Evolutionary conservation across 441 rosid genomes (phyloP).

Genomic region (Gossypium schwendimanii): DNA sequence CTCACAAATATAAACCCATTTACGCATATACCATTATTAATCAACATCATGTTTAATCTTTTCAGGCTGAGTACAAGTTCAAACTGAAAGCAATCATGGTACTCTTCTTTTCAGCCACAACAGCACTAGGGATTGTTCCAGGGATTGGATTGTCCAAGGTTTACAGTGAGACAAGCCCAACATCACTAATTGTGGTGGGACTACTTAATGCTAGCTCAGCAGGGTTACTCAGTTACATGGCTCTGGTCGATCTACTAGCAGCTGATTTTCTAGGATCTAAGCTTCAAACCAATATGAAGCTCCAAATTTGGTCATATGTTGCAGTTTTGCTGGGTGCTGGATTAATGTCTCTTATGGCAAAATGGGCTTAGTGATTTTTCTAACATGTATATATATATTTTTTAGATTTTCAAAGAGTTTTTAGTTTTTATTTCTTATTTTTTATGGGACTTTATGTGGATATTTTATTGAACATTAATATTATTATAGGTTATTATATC

Average conservation of each 20-base stretch:
- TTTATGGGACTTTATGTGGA: too few species aligned
- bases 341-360: conserved; percentile 43
- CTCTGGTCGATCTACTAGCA: conserved; percentile 43
- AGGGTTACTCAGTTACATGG: conserved; percentile 48
- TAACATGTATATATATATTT: background rate
- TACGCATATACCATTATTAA: too few species aligned
- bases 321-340: conserved; percentile 49
- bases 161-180: conserved; percentile 36
- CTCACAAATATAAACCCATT: too few species aligned
- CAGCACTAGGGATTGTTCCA: conserved; percentile 25
- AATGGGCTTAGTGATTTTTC: conserved; percentile 35
- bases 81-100: conserved; percentile 27
- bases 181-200: conserved; percentile 34
- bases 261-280: conserved; percentile 39
- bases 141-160: conserved; percentile 30
- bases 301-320: conserved; percentile 29
- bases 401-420: too few species aligned
- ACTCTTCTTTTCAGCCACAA: background rate
- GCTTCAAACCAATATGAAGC: conserved; percentile 35
- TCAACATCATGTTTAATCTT: background rate
- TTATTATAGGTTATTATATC: too few species aligned
- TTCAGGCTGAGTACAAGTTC: conserved; percentile 31
- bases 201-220: conserved; percentile 39
- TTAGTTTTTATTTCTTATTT: too few species aligned
- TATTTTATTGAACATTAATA: too few species aligned